Base-by-base conservation (phyloP, 2,329 filamentous ascomycete species). In the Neonectria faginata region DNA sequence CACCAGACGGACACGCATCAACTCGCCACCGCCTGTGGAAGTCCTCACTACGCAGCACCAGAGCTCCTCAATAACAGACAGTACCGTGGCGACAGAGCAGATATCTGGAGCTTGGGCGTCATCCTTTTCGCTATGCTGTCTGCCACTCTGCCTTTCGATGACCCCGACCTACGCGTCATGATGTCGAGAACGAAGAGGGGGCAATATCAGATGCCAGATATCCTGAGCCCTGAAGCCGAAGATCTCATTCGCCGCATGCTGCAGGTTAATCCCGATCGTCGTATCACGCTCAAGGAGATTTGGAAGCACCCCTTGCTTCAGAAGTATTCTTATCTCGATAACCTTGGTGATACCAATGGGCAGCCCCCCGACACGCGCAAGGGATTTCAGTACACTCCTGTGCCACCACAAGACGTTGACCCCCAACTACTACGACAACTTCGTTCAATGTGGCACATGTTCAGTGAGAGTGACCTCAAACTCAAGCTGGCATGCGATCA, bases 41-140 rank as follows among this genome's bases (percentile, higher is more conserved):
- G 96, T 68, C 96, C 96, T 22, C 96, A 98, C 79, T 99, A 99
- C 74, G 95, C 95, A 18, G 94, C 96, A 0, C 96, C 96, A 0
- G 96, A 99, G 77, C 88, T 99, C 36, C 91, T 97, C 66, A 88
- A 89, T 69, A 91, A 90, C 44, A 85, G 85, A 39, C 86, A 86
- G 45, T 99, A 99, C 76, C 89, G 91, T 60, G 96, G 95, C 11
- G 91, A 93, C 57, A 90, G 89, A 74, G 93, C 93, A 8, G 96
- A 99, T 74, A 92, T 97, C 52, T 99, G 96, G 96, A 97, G 94
- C 76, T 89, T 94, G 78, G 94, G 94, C 1, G 91, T 97, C 51
- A 94, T 97, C 60, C 82, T 99, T 0, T 99, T 92, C 76, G 94
- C 94, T 11, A 90, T 97, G 81, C 84, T 99, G 22, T 91, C 92